Evolutionary conservation across 352 stramenopile genomes (phyloP), one percentile per base, ranked within the genome.

Genomic region (Pythium guiyangense): DNA sequence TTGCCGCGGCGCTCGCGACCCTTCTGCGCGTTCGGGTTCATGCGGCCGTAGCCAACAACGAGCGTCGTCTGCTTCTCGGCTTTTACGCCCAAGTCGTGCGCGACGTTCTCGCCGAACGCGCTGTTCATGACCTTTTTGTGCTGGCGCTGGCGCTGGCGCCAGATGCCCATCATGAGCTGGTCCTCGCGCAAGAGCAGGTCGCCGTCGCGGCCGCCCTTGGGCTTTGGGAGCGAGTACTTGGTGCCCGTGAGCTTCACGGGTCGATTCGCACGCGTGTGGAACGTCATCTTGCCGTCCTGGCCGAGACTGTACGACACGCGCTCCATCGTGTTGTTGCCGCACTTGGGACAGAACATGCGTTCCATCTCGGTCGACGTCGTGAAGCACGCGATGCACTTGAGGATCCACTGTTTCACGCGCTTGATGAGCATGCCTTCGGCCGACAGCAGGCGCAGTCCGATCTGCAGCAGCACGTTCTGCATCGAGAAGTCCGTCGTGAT

Each of bases 131-230:
- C 80, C 62, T 93, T 93, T 63, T 88, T 84, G 69, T 91, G 94
- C 51, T 97, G 88, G 14, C 97, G 97, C 67, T 94, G 83, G 44
- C 86, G 84, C 78, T 98, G 96, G 60, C 87, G 87, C 97, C 97
- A 99, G 49, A 96, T 97, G 58, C 97, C 97, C 45, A 92, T 90
- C 60, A 98, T 73, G 10, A 99, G 77, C 73, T 99, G 97, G 78
- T 99, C 97, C 71, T 99, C 96, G 39, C 96, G 83, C 44, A 99
- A 82, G 48, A 99, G 72, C 22, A 99, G 63, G 64, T 99, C 97
- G 49, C 96, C 97, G 52, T 98, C 67, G 20, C 87, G 85, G 6
- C 88, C 92, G 52, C 91, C 90, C 62, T 96, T 96, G 31, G 96
- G 84, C 71, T 98, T 98, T 9, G 96, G 96, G 18, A 99, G 73